Evolutionary conservation across 2,329 filamentous ascomycete genomes (phyloP), one percentile per base, ranked within the genome.

Genomic region (Colletotrichum sp.): DNA sequence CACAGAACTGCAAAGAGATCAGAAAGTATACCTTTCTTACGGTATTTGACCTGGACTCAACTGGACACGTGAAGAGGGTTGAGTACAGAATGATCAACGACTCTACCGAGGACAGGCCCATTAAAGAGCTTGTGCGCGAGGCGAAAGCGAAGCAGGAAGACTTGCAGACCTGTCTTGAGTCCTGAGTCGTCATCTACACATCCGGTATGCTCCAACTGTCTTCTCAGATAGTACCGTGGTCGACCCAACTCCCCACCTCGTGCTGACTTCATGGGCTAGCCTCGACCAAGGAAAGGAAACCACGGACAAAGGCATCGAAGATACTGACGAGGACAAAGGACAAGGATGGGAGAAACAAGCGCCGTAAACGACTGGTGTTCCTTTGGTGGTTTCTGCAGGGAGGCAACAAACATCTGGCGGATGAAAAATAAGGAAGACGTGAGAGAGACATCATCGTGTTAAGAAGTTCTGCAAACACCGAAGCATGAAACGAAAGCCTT

Each of bases 11-110:
- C 39, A 11, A 44, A 19, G 5, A 5, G 39, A 11, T 19, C 16
- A n/a, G 0, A 5, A n/a, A 44, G 39, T 3, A 6, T 5, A 44
- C 5, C 0, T 5, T 0, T 44, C 2, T 44, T 16, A 0, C 3
- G 5, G 16, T 48, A 7, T 48, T 48, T 12, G 39, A 48, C 2
- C 0, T 48, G 9, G 19, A 48, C 6, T 12, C 9, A 2, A 12
- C 39, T 0, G 39, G 39, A 12, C 39, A 48, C 0, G 39, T 48
- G 19, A 48, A 48, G 19, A 48, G 39, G 19, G 0, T 48, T 1
- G 39, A 48, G 9, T n/a, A 2, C 39, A n/a, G 39, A n/a, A 1
- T 0, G 5, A 48, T 48, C 39, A 2, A 1, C 0, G 0, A 6
- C 0, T 48, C 19, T 4, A 12, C 3, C 9, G 19, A 48, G 19